These are phyloP conservation scores for Oryza meyeriana DNA, from an alignment of 176 grass and related monocot species.

Conservation along the genomic window DNA sequence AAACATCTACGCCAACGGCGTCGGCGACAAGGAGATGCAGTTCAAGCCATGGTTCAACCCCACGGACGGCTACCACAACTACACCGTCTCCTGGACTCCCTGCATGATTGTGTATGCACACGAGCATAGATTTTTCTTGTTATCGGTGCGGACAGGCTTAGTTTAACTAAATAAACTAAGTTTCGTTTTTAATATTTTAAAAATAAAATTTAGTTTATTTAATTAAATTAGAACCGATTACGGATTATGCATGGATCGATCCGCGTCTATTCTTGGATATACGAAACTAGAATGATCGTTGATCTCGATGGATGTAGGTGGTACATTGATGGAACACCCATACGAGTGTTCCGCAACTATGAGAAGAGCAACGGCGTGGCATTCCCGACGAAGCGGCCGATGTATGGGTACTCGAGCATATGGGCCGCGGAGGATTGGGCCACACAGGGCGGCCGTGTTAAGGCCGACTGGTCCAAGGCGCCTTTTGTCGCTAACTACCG, in stretches of 20 bases:
- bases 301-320: constrained; percentile 28
- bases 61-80: constrained; percentile 66
- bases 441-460: constrained; percentile 49
- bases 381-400: constrained; percentile 44
- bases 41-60: constrained; percentile 82
- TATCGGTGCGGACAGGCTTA: no score
- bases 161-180: no score
- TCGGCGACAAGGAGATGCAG: constrained; percentile 65
- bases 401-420: constrained; percentile 66
- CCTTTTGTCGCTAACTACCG: constrained; percentile 61
- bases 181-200: no score
- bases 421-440: constrained; percentile 75
- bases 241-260: no score
- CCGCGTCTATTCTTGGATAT: neutral
- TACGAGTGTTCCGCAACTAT: constrained; percentile 70
- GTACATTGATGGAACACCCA: constrained; percentile 53
- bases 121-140: neutral
- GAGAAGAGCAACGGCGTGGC: constrained; percentile 35
- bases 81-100: constrained; percentile 80
- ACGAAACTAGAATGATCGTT: neutral
- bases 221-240: no score
- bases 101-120: constrained; percentile 57
- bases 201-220: no score
- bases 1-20: constrained; percentile 64
- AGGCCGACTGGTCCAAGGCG: constrained; percentile 53